phyloP scores from a whole-genome alignment of 2,329 filamentous ascomycete species.

The Trichophyton verrucosum region DNA sequence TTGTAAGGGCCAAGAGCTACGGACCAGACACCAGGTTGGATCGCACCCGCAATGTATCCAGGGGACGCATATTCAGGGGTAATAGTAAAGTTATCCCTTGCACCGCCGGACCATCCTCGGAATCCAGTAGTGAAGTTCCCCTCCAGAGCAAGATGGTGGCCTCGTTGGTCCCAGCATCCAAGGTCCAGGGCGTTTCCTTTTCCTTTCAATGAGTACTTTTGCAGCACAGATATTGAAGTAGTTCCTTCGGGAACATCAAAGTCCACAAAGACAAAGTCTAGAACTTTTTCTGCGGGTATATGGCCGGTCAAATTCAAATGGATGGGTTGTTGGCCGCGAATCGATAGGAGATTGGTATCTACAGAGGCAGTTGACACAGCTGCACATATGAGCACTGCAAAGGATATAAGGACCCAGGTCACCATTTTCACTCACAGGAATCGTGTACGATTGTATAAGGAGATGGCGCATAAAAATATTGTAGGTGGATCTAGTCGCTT shows the following conservation, averaged over 20 bases:
- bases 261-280: constrained; percentile 16
- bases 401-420: not conserved
- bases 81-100: constrained; percentile 17
- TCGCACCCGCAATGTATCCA: constrained; percentile 15
- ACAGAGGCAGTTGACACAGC: not conserved
- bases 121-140: constrained; percentile 10
- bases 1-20: constrained; percentile 16
- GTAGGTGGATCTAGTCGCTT: too few species aligned
- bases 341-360: not conserved
- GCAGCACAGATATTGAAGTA: constrained; percentile 15
- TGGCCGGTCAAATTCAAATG: constrained; percentile 14
- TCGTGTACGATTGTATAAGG: too few species aligned
- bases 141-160: constrained; percentile 6
- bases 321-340: constrained; percentile 3
- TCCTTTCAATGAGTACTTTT: constrained; percentile 14
- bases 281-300: constrained; percentile 14
- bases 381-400: not conserved
- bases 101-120: constrained; percentile 14
- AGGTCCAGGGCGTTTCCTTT: constrained; percentile 16
- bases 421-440: not conserved
- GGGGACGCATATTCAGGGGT: constrained; percentile 15
- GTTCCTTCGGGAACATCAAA: constrained; percentile 14
- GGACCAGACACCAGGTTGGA: constrained; percentile 16
- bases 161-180: constrained; percentile 16
- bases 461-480: too few species aligned